Conservation (phyloP, 768 basidiomycete species). For the Collybia mongolica region DNA sequence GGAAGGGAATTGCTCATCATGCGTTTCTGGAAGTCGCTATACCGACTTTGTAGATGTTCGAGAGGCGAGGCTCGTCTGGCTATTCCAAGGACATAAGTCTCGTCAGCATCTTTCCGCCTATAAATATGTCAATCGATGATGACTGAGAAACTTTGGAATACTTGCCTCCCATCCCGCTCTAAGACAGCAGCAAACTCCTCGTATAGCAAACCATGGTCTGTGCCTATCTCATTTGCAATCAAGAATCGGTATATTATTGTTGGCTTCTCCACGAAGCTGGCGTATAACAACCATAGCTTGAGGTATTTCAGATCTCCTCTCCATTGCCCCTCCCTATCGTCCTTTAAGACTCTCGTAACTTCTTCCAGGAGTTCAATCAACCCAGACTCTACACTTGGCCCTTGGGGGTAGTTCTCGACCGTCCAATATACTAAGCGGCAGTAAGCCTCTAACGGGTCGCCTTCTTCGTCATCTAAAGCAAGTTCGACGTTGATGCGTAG, state of each 20-base stretch:
- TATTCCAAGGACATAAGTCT: conserved; percentile 84
- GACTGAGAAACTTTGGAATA: conserved; percentile 8
- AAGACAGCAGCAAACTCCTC: conserved; percentile 89
- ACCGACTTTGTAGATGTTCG: conserved; percentile 73
- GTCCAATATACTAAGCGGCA: conserved; percentile 88
- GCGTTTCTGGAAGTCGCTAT: conserved; percentile 88
- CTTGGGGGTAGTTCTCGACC: conserved; percentile 91
- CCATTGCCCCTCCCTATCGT: conserved; percentile 73
- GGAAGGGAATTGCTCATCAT: conserved; percentile 65
- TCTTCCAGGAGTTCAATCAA: conserved; percentile 92
- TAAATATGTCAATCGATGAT: conserved; percentile 6
- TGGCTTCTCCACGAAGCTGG: conserved; percentile 88
- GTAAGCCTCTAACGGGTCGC: conserved; percentile 85
- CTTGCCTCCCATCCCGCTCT: conserved; percentile 80
- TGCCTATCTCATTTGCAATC: conserved; percentile 89
- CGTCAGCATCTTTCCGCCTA: conserved; percentile 89
- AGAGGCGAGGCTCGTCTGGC: conserved; percentile 78
- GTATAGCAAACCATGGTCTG: conserved; percentile 76
- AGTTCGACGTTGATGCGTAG: conserved; percentile 73
- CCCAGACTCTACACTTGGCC: conserved; percentile 84
- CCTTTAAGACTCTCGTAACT: conserved; percentile 82
- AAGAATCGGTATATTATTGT: conserved; percentile 88
- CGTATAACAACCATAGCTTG: conserved; percentile 93
- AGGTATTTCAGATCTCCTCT: conserved; percentile 82
- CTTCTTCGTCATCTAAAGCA: conserved; percentile 78